Evolutionary conservation across 225 moss, liverwort and hornwort species (phyloP).

Genomic region (Pseudoscleropodium purum): DNA sequence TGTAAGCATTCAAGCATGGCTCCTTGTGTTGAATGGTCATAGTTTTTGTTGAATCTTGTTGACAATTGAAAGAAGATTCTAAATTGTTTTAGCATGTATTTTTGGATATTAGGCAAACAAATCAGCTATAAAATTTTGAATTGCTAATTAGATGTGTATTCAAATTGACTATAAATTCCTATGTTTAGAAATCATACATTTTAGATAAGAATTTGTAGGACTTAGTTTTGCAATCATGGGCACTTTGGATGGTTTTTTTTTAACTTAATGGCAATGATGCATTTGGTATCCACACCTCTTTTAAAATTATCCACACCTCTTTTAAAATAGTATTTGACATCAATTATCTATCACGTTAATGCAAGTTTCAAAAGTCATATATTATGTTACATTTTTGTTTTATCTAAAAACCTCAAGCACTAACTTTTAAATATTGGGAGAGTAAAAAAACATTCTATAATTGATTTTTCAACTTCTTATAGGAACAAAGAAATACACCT

Average conservation of each 20-base stretch:
- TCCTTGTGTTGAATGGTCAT: not conserved
- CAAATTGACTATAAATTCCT: not conserved
- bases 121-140: not conserved
- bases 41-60: not conserved
- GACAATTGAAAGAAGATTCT: not conserved
- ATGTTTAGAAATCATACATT: not conserved
- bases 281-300: too few species aligned
- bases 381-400: not conserved
- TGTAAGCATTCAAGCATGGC: not conserved
- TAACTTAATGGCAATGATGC: too few species aligned
- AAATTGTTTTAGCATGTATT: not conserved
- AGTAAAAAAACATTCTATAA: too few species aligned
- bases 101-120: not conserved
- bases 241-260: too few species aligned
- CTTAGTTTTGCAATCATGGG: not conserved
- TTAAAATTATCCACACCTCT: too few species aligned
- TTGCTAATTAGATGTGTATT: not conserved
- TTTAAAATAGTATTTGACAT: not conserved
- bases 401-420: not conserved
- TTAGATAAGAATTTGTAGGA: not conserved
- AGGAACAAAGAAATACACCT: not conserved
- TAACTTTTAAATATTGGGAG: not conserved
- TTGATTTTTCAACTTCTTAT: accelerated
- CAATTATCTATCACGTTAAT: not conserved
- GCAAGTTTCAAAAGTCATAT: not conserved